Percentiles rank a stretch among this genome's conserved stretches.
Evolutionary conservation across 495 filamentous ascomycete genomes (phyloP).

Genomic region (Daldinia childiae): DNA sequence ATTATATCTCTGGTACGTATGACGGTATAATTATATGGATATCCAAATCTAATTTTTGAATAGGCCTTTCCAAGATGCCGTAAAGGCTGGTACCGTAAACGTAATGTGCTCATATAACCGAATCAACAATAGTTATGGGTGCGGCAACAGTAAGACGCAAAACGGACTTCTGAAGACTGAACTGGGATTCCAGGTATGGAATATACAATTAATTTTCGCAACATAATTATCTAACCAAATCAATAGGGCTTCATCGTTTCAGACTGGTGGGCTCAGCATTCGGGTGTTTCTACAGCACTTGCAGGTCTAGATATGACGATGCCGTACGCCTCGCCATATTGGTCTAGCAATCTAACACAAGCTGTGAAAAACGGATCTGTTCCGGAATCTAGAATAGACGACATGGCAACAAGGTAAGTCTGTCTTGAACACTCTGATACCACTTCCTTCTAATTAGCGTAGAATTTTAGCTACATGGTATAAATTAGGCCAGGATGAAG

Average conservation of each 20-base stretch:
- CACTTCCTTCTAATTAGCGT: slow-evolving; percentile 25
- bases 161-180: slow-evolving; percentile 73
- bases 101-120: slow-evolving; percentile 79
- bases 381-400: slow-evolving; percentile 59
- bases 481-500: slow-evolving; percentile 62
- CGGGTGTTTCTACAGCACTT: slow-evolving; percentile 60
- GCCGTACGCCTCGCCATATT: slow-evolving; percentile 57
- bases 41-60: slow-evolving; percentile 10
- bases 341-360: slow-evolving; percentile 52
- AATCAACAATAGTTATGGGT: slow-evolving; percentile 72
- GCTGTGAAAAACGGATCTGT: slow-evolving; percentile 62
- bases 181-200: slow-evolving; percentile 64
- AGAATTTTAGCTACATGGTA: slow-evolving; percentile 71
- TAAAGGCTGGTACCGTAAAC: slow-evolving; percentile 66
- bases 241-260: slow-evolving; percentile 67
- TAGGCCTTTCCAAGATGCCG: slow-evolving; percentile 71
- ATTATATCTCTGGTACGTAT: slow-evolving; percentile 70
- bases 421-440: background rate
- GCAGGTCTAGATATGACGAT: slow-evolving; percentile 70
- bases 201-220: background rate
- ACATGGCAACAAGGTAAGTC: slow-evolving; percentile 59
- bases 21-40: slow-evolving; percentile 52
- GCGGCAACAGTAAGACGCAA: slow-evolving; percentile 68
- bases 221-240: background rate
- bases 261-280: slow-evolving; percentile 70